Evolutionary conservation across 2,329 filamentous ascomycete genomes (phyloP).

Genomic region (Xylaria arbuscula): DNA sequence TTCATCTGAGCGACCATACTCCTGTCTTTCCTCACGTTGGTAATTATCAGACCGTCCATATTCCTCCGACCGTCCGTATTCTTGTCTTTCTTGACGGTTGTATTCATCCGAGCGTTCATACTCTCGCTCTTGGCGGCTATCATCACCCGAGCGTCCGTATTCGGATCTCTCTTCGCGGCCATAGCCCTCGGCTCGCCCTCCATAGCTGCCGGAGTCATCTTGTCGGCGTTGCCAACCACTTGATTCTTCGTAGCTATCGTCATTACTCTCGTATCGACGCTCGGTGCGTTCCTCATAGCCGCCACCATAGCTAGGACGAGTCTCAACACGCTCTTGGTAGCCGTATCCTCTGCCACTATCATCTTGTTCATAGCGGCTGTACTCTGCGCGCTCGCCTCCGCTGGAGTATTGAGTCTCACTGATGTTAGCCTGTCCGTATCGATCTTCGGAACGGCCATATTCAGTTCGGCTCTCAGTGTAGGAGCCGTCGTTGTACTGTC

Average conservation of each 20-base stretch:
- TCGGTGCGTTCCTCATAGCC: slow-evolving; percentile 61
- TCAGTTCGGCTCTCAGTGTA: slow-evolving; percentile 71
- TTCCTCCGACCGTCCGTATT: slow-evolving; percentile 17
- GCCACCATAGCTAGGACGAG: slow-evolving; percentile 28
- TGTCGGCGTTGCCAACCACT: slow-evolving; percentile 44
- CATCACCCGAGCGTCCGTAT: slow-evolving; percentile 25
- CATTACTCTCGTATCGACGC: slow-evolving; percentile 58
- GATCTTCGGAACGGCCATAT: slow-evolving; percentile 67
- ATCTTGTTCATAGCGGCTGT: slow-evolving; percentile 70
- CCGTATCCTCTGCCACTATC: slow-evolving; percentile 61
- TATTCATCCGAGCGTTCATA: slow-evolving; percentile 26
- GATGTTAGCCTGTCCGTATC: slow-evolving; percentile 71
- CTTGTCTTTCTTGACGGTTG: slow-evolving; percentile 32
- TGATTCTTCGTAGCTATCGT: slow-evolving; percentile 47
- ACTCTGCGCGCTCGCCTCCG: slow-evolving; percentile 69
- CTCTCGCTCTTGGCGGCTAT: slow-evolving; percentile 35
- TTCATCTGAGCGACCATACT: slow-evolving; percentile 15
- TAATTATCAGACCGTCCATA: slow-evolving; percentile 34
- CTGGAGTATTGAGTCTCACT: slow-evolving; percentile 67
- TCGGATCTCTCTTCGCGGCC: slow-evolving; percentile 33
- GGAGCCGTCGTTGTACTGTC: slow-evolving; percentile 68
- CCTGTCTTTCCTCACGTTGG: slow-evolving; percentile 33
- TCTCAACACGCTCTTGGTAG: slow-evolving; percentile 52
- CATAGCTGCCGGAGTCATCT: slow-evolving; percentile 44
- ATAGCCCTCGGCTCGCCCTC: slow-evolving; percentile 44